Evolutionary conservation across 306 rosid genomes (phyloP), one percentile per base, ranked within the genome.

Genomic region (Vigna unguiculata): DNA sequence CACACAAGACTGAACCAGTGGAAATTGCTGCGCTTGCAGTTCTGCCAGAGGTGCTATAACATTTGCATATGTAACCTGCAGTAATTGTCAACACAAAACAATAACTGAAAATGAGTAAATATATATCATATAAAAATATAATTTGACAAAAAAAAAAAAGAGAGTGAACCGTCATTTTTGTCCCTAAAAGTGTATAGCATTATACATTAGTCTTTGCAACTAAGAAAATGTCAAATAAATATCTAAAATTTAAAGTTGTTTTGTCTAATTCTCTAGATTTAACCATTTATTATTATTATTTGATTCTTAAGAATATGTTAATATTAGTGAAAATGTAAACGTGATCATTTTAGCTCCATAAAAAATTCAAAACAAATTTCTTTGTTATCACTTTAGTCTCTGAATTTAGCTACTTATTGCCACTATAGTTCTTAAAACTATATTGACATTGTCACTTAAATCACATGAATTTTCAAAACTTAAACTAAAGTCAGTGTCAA

Each of bases 31-130:
- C 6, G 93, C 90, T 72, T 95, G 97, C 25, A 92, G 79, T 47
- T 95, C 97, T 45, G 97, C 93, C 32, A 95, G 88, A 54, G 99
- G 97, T 9, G 75, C 78, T 71, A 92, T 79, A 69, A 89, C 89
- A 63, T 91, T 92, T 71, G 84, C 62, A 73, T 87, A 89, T 43
- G 97, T 82, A 71, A 92, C 99, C 99, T 95, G 80, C 84, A 78
- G 38, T n/a, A 69, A 80, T 51, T 74, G 73, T 64, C 63, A 6
- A 59, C 22, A 28, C 62, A 85, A 53, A 25, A 60, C 73, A 81
- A 78, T 38, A 54, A 76, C 62, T 16, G 16, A 14, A 62, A 48
- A 12, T 45, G 48, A 52, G 13, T 40, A 40, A 40, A 40, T 40
- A 9, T 13, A 40, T 38, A 38, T 9, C 71, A 55, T 46, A 74